Base-by-base conservation (phyloP, 345 rosid species). In the Anastatica hierochuntica region DNA sequence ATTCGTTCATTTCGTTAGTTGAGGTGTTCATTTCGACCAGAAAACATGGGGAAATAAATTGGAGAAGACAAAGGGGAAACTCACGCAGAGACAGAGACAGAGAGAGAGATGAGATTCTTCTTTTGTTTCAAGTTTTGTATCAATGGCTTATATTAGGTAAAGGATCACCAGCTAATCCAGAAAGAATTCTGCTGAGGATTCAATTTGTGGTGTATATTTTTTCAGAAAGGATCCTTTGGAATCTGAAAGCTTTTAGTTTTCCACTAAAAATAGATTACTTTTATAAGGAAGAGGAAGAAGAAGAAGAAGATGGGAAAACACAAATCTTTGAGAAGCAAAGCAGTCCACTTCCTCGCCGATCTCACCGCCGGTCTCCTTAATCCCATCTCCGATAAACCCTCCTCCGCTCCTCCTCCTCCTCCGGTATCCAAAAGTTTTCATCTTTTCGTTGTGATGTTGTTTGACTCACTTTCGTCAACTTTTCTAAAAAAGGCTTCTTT, bases 261-360 rank as follows among this genome's bases (percentile, higher is more conserved):
- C 11, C 27, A 38, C 71, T 58, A 66, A 58, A 58, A 52, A 58
- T 58, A 66, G 61, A 10, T 9, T 14, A 10, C 10, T 62, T 36
- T 7, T 4, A 17, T 26, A 27, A 9, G 14, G 18, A 9, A n/a
- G n/a, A n/a, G n/a, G n/a, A n/a, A n/a, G n/a, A n/a, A n/a, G 10
- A 39, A 35, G 18, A 29, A 23, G 5, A 27, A 14, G 20, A 18
- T 7, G 95, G 82, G 81, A 11, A 79, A 74, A 53, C 85, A 77
- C 49, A 74, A 64, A 76, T 87, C 89, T 9, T 56, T 90, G 53
- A 78, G 81, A 78, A 84, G 88, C 74, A 90, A 83, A 79, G 96
- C 96, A 33, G 94, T 81, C 26, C 81, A 87, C 79, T 84, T 92
- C 27, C 96, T 92, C 49, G 67, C 96, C 77, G 95, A 84, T 81